A percentile compares a stretch with the other conserved stretches of the same genome.
phyloP scores from a whole-genome alignment of 768 basidiomycete species.

The Russula griseocarnosa region DNA sequence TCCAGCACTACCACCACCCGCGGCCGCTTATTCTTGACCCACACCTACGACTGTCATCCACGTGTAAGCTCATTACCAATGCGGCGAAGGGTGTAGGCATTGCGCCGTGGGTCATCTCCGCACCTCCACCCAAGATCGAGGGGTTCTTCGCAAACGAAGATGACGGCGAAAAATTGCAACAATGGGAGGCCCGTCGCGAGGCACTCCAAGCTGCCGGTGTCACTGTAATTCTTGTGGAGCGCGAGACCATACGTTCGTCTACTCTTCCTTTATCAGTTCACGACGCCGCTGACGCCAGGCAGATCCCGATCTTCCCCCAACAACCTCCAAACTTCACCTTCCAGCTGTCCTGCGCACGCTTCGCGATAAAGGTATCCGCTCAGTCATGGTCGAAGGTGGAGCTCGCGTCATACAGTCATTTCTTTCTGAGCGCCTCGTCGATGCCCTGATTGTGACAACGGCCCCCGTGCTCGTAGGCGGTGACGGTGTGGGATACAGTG shows the following conservation, averaged over 20 bases:
- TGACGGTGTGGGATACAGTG: constrained; percentile 58
- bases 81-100: constrained; percentile 53
- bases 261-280: constrained; percentile 9
- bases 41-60: constrained; percentile 56
- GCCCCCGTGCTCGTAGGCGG: constrained; percentile 81
- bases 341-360: constrained; percentile 50
- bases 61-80: constrained; percentile 70
- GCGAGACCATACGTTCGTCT: constrained; percentile 37
- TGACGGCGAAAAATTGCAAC: constrained; percentile 19
- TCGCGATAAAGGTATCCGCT: constrained; percentile 52
- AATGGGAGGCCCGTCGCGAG: constrained; percentile 37
- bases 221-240: constrained; percentile 50
- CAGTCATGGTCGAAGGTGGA: constrained; percentile 96
- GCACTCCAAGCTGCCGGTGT: constrained; percentile 66
- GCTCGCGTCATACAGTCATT: constrained; percentile 76
- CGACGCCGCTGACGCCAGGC: constrained; percentile 1
- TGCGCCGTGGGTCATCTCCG: constrained; percentile 71
- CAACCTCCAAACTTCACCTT: constrained; percentile 43
- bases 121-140: constrained; percentile 31
- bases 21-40: constrained; percentile 83
- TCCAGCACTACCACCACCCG: constrained; percentile 49
- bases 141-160: constrained; percentile 28
- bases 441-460: constrained; percentile 77
- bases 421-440: constrained; percentile 46
- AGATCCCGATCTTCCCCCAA: constrained; percentile 21